Evolutionary conservation across 2,329 filamentous ascomycete species (phyloP), one percentile per base, ranked within the genome.

Genomic region (Catunica adiposa): DNA sequence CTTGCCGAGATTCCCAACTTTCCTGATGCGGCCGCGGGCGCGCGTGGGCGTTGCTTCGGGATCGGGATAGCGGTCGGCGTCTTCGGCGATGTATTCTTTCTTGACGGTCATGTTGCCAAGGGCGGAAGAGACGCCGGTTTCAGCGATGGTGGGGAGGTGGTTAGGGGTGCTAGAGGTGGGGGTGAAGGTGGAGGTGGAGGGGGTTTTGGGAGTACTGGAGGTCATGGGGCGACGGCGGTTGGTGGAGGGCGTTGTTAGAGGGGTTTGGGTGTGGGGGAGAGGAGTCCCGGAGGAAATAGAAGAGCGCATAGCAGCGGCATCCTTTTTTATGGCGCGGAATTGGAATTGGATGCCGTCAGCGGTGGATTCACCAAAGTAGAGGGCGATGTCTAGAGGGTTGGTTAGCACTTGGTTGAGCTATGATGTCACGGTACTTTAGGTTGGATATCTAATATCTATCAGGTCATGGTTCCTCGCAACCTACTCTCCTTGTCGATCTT

Each of bases 291-390:
- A 64, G 22, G 67, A 65, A n/a, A 71, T 69, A 2, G 72, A 71
- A 2, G 67, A 62, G 44, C 70, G 68, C 47, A 80, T 71, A 1
- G 65, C 66, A 40, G 75, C 71, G 29, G 73, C 77, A 29, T 78
- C 70, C 37, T 68, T 69, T 65, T 78, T 79, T 66, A 81, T 73
- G 23, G 64, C 59, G 1, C 78, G 73, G 62, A 82, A 80, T 62
- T 81, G 78, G 63, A 78, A 82, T 60, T 74, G 72, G n/a, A 82
- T 72, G 7, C 79, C 79, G 20, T 72, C 71, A 0, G 70, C 63
- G 0, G 78, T 82, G 2, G 75, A 78, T 56, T 78, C 76, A 25
- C 78, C 78, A 60, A 78, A 82, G 65, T 76, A 74, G 59, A 73
- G 76, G 58, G 75, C 73, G 53, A 82, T 80, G 46, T 79, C 78